Evolutionary conservation across 2,329 filamentous ascomycete genomes (phyloP).

Genomic region (Scolecobasidium constrictum): DNA sequence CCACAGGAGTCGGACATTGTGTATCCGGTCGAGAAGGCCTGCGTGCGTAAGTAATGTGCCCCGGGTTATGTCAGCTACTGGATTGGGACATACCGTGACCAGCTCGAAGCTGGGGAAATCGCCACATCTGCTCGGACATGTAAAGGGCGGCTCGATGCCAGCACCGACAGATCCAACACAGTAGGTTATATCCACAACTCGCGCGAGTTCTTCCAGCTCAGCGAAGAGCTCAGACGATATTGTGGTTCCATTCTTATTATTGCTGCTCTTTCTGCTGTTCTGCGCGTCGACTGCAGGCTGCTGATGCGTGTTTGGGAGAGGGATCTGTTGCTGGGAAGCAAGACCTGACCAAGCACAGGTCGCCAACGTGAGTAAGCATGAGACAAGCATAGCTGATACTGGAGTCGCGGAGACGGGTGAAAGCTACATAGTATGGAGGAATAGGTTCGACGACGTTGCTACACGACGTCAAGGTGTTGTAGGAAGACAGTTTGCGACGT

Average conservation of each 20-base stretch:
- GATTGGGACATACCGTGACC: constrained; percentile 44
- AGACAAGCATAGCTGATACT: background rate
- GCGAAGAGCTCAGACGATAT: constrained; percentile 59
- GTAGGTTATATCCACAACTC: constrained; percentile 88
- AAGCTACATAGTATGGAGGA: no score
- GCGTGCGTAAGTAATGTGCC: no score
- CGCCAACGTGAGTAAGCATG: background rate
- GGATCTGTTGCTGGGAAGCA: background rate
- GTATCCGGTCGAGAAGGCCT: no score
- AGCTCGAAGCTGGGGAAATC: constrained; percentile 77
- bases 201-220: constrained; percentile 76
- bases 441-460: no score
- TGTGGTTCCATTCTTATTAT: no score
- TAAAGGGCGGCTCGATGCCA: constrained; percentile 73
- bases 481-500: no score
- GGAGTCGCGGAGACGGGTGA: no score
- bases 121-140: constrained; percentile 70
- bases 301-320: background rate
- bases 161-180: constrained; percentile 80
- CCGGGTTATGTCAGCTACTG: no score
- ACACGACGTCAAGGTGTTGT: no score
- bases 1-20: constrained; percentile 85
- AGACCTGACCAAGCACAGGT: background rate
- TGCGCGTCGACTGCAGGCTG: background rate
- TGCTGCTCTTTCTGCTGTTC: no score